Conservation (phyloP, 306 rosid genomes). For the Pterocarpus santalinus region DNA sequence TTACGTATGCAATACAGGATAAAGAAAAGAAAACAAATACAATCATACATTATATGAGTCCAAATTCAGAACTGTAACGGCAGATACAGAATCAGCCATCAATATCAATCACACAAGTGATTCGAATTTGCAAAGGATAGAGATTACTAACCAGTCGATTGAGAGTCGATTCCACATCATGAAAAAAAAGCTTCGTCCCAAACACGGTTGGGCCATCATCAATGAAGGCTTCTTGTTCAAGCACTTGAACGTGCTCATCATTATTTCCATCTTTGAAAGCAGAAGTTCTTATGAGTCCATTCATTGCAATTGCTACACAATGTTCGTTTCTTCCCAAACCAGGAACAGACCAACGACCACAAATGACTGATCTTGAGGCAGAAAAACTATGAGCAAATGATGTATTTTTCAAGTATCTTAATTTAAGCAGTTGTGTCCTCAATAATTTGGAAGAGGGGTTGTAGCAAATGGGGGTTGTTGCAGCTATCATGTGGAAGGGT, state of each 20-base stretch:
- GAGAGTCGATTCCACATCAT: slow-evolving; percentile 57
- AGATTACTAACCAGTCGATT: slow-evolving; percentile 51
- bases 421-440: background rate
- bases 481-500: slow-evolving; percentile 6
- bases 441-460: slow-evolving; percentile 39
- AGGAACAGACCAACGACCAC: slow-evolving; percentile 36
- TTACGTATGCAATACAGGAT: too few relatives aligned
- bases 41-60: too few relatives aligned
- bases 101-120: background rate
- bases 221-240: slow-evolving; percentile 60
- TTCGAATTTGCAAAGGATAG: background rate
- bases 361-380: slow-evolving; percentile 41
- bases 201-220: slow-evolving; percentile 50
- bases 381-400: slow-evolving; percentile 31
- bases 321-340: slow-evolving; percentile 9
- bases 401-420: slow-evolving; percentile 41
- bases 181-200: slow-evolving; percentile 28
- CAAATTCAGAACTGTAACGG: too few relatives aligned
- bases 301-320: slow-evolving; percentile 46
- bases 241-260: slow-evolving; percentile 54
- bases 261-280: slow-evolving; percentile 45
- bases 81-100: too few relatives aligned
- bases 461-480: slow-evolving; percentile 13
- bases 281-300: slow-evolving; percentile 33
- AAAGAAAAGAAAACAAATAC: too few relatives aligned